Evolutionary conservation across 1,284 basidiomycete genomes (phyloP), one percentile per base, ranked within the genome.

Genomic region (Ustilago tritici): DNA sequence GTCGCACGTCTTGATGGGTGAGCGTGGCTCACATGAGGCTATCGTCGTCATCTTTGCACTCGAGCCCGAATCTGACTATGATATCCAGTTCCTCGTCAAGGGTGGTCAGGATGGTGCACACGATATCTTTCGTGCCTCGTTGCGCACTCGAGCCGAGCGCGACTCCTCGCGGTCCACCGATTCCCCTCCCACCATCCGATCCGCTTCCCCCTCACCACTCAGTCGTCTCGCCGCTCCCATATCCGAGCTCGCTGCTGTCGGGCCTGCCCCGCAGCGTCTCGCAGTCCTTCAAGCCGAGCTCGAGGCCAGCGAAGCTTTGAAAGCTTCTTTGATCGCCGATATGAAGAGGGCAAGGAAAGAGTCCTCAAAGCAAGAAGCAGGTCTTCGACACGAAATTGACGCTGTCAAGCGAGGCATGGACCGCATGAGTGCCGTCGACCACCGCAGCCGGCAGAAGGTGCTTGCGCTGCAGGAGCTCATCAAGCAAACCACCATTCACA

Each of bases 1-100:
- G 82, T 66, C 71, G 31, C 78, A 82, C 41, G 82, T 83, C 17
- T 64, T 83, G 47, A 59, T 83, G 15, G 80, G 71, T 3, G 82
- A 83, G 53, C 59, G 72, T 3, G 77, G 77, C 34, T 65, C 72
- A 7, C 80, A 81, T 55, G 82, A 83, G 55, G 81, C 81, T 10
- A 78, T 83, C 56, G 72, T 83, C 34, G 82, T 83, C 71, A 74
- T 83, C 61, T 83, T 81, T 61, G 82, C 79, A 17, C 70, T 83
- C 46, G 64, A 72, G 35, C 80, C 81, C 4, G 74, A 75, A 19
- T 66, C 67, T 2, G 77, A 76, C 55, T 82, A 82, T 65, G 78
- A 80, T 34, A 53, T 83, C 6, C 75, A 80, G 40, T 67, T 83
- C 57, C 50, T 65, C 34, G 79, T 83, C 64, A 78, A 74, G 40